These are phyloP conservation scores for Fusarium multiceps DNA, from an alignment of 2,329 filamentous ascomycete genomes.

Conservation along the genomic window DNA sequence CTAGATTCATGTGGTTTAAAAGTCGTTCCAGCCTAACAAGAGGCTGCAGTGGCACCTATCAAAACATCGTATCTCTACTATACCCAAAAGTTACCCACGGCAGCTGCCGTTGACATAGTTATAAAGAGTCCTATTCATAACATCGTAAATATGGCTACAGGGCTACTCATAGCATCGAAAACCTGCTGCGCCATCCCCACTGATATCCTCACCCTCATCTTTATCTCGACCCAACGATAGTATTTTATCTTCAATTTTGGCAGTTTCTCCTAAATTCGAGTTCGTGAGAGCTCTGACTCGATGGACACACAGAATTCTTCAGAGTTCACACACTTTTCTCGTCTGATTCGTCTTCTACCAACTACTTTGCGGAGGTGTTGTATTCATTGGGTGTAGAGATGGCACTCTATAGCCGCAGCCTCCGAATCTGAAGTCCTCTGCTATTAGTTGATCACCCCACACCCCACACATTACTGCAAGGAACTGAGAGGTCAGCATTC, in stretches of 20 bases:
- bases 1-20: not conserved
- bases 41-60: not conserved
- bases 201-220: not conserved
- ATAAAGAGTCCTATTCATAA: not conserved
- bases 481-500: slow-evolving; percentile 9
- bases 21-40: not conserved
- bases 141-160: not conserved
- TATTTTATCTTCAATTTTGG: not conserved
- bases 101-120: not conserved
- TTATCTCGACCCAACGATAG: not conserved
- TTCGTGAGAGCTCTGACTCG: not conserved
- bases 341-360: not conserved
- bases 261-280: not conserved
- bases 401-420: slow-evolving; percentile 21
- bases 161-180: not conserved
- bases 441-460: not conserved
- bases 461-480: slow-evolving; percentile 23
- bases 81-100: not conserved
- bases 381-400: not conserved
- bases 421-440: not conserved
- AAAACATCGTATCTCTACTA: not conserved
- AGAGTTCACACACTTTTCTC: not conserved
- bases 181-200: not conserved
- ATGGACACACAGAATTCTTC: not conserved
- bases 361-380: not conserved